Percentiles rank a stretch among this genome's conserved stretches.
Conservation (phyloP, 2,329 filamentous ascomycete genomes). For the Capronia americana region DNA sequence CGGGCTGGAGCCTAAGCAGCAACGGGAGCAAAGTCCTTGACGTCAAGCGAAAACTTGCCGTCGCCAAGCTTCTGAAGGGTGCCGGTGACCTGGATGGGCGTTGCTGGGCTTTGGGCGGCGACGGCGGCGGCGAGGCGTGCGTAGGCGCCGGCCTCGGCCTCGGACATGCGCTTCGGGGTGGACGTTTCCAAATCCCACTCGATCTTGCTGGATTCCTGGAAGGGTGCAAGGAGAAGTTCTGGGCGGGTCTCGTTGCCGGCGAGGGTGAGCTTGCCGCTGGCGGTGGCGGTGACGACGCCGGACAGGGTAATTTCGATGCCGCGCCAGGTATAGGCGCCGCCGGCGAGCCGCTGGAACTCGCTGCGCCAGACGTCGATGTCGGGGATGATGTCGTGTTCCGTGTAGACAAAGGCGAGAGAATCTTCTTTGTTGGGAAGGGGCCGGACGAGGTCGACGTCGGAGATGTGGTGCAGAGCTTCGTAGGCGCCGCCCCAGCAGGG, state of each 20-base stretch:
- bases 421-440: neutral
- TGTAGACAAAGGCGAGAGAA: slow-evolving; percentile 6
- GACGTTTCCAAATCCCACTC: neutral
- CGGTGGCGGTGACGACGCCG: slow-evolving; percentile 1
- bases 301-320: slow-evolving; percentile 1
- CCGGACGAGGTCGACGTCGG: neutral
- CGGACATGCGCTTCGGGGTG: neutral
- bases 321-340: neutral
- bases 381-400: neutral
- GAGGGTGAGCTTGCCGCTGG: neutral
- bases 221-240: neutral
- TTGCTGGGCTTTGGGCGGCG: neutral
- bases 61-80: neutral
- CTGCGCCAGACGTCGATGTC: slow-evolving; percentile 1
- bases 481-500: neutral
- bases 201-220: neutral
- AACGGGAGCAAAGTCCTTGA: neutral
- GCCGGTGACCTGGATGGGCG: neutral
- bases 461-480: neutral
- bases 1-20: no score
- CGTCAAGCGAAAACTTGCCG: neutral
- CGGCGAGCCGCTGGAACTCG: neutral
- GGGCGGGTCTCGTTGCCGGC: neutral
- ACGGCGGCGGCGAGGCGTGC: neutral
- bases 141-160: neutral